These are phyloP conservation scores for Davidsoniella virescens DNA, from an alignment of 2,329 filamentous ascomycete species.

Conservation along the genomic window DNA sequence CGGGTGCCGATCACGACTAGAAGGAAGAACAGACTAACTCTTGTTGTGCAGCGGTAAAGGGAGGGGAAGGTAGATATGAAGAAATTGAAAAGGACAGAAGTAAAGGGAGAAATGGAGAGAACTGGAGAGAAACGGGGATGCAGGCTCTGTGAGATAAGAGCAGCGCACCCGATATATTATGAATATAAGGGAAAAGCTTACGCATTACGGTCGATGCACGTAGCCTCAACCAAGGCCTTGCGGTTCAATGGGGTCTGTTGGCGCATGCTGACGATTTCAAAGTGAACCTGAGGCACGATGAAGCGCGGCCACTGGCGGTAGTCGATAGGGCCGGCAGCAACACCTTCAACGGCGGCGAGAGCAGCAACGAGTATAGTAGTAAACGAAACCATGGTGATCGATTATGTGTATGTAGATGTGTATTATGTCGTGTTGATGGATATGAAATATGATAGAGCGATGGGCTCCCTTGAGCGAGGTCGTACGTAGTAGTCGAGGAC, in stretches of 20 bases:
- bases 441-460: slow-evolving; percentile 4
- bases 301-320: slow-evolving; percentile 21
- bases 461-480: too few species aligned
- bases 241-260: slow-evolving; percentile 25
- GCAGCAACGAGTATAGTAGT: slow-evolving; percentile 19
- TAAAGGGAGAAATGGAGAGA: background rate
- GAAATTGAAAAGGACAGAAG: background rate
- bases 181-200: slow-evolving; percentile 17
- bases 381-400: slow-evolving; percentile 20
- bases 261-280: slow-evolving; percentile 28
- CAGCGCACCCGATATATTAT: background rate
- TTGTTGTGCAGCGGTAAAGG: background rate
- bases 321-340: slow-evolving; percentile 20
- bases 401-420: slow-evolving; percentile 5
- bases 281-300: slow-evolving; percentile 26
- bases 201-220: slow-evolving; percentile 26
- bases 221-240: slow-evolving; percentile 24
- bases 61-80: background rate
- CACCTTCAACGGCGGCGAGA: slow-evolving; percentile 19
- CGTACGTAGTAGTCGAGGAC: too few species aligned
- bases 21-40: too few species aligned
- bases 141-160: background rate
- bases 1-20: too few species aligned
- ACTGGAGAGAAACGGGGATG: background rate
- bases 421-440: slow-evolving; percentile 7